phyloP scores from a whole-genome alignment of 768 basidiomycete species.

The Cubamyces lactineus region DNA sequence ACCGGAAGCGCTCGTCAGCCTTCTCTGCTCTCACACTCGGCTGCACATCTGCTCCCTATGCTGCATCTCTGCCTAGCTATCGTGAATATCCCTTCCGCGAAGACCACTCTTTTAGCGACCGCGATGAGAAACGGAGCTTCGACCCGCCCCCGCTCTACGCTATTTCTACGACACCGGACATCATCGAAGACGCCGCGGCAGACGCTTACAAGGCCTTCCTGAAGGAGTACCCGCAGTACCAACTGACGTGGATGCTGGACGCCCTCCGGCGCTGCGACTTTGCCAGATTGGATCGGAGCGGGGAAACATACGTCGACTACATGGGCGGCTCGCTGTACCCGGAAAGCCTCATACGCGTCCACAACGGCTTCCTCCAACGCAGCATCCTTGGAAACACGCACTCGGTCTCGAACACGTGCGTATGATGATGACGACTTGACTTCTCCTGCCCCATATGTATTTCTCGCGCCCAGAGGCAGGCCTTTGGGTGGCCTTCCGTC shows the following conservation, averaged over 20 bases:
- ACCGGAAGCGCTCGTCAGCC: slow-evolving; percentile 32
- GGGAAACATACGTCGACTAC: slow-evolving; percentile 83
- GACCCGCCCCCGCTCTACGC: slow-evolving; percentile 37
- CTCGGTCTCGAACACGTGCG: slow-evolving; percentile 77
- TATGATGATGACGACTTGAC: too few relatives aligned
- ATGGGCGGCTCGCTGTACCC: slow-evolving; percentile 87
- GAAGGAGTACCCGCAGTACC: slow-evolving; percentile 38
- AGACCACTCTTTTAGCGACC: slow-evolving; percentile 25
- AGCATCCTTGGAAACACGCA: slow-evolving; percentile 83
- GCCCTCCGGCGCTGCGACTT: slow-evolving; percentile 39
- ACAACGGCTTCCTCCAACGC: slow-evolving; percentile 67
- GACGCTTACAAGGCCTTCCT: slow-evolving; percentile 53
- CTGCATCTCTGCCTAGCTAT: slow-evolving; percentile 22
- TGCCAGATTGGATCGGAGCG: slow-evolving; percentile 43
- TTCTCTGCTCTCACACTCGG: slow-evolving; percentile 34
- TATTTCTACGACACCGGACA: slow-evolving; percentile 27
- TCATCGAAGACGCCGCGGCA: slow-evolving; percentile 41
- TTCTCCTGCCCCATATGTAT: background rate
- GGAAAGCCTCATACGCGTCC: slow-evolving; percentile 71
- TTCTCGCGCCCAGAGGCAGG: slow-evolving; percentile 2
- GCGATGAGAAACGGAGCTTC: slow-evolving; percentile 31
- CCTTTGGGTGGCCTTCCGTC: background rate
- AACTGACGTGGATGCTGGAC: slow-evolving; percentile 39
- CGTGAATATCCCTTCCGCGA: slow-evolving; percentile 18
- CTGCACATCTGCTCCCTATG: slow-evolving; percentile 28